Base-by-base conservation (phyloP, 805 yeast species). In the Brettanomyces nanus region DNA sequence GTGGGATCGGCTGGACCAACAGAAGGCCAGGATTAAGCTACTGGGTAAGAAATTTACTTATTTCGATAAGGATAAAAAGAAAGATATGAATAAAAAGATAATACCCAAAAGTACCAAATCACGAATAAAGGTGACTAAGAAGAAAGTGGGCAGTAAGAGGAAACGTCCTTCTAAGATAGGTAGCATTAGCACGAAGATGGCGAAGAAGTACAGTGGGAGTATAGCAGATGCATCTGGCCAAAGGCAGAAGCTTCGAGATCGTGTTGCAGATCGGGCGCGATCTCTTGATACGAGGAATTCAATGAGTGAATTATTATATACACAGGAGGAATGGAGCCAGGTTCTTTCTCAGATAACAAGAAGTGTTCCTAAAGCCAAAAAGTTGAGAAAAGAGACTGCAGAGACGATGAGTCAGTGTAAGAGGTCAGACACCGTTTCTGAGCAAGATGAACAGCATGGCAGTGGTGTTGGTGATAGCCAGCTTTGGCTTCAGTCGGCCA, bases 111-210 rank as follows among this genome's bases (percentile, higher is more conserved):
- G 6, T 13, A 18, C n/a, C 17, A 23, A 32, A 15, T 4, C 25
- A 17, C 13, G 19, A 18, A n/a, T 5, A 21, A 14, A 11, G 19
- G 19, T n/a, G 18, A 17, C 18, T 10, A 19, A 6, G 19, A 11
- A 33, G 19, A 25, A 7, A 17, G 34, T 19, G 13, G 19, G 23
- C 5, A 17, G 6, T 25, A 37, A 15, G 22, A 22, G 4, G n/a
- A 38, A 20, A 11, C 37, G 20, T 13, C 13, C n/a, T 5, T 17
- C 21, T 11, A 29, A 37, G 28, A 41, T 23, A 21, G 30, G 26
- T 34, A 39, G 29, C 33, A 42, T 26, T 28, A 26, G 25, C 28
- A 35, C 35, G 30, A 39, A 22, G 37, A 38, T 23, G 41, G 36
- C 18, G 29, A 39, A 22, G 32, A 35, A 34, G 23, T 34, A 34